Evolutionary conservation across 2,329 filamentous ascomycete species (phyloP).

Genomic region (Sarocladium oryzae): DNA sequence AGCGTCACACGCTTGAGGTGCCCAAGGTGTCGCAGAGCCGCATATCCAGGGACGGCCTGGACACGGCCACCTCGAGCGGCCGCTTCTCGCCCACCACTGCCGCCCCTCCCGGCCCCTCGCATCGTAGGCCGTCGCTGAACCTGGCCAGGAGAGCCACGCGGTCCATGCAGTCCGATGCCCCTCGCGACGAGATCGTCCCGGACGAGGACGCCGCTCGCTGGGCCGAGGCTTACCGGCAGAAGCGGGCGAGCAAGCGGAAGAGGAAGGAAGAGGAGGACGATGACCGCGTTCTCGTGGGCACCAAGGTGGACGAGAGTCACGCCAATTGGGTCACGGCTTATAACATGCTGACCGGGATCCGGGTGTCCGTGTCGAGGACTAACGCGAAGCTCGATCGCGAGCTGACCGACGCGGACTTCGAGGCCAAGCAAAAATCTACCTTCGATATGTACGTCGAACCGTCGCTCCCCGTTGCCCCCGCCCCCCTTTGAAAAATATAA

Average conservation of each 20-base stretch:
- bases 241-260: conserved; percentile 79
- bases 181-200: conserved; percentile 73
- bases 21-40: conserved; percentile 62
- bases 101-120: conserved; percentile 39
- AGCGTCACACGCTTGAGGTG: conserved; percentile 84
- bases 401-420: conserved; percentile 85
- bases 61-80: conserved; percentile 63
- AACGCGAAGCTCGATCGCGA: conserved; percentile 95
- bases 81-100: conserved; percentile 66
- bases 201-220: conserved; percentile 89
- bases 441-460: conserved; percentile 78
- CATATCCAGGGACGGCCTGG: conserved; percentile 65
- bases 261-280: conserved; percentile 84
- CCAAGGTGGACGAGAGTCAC: conserved; percentile 95
- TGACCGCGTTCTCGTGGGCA: conserved; percentile 89
- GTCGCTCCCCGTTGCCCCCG: neutral
- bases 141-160: conserved; percentile 75
- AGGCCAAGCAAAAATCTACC: conserved; percentile 92
- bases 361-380: conserved; percentile 90
- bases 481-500: neutral
- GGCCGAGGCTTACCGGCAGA: conserved; percentile 89
- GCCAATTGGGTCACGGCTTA: conserved; percentile 97
- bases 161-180: conserved; percentile 77
- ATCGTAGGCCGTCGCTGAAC: conserved; percentile 73
- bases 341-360: conserved; percentile 99